phyloP scores from a whole-genome alignment of 169 alveolate genomes.

The Babesia ovata region DNA sequence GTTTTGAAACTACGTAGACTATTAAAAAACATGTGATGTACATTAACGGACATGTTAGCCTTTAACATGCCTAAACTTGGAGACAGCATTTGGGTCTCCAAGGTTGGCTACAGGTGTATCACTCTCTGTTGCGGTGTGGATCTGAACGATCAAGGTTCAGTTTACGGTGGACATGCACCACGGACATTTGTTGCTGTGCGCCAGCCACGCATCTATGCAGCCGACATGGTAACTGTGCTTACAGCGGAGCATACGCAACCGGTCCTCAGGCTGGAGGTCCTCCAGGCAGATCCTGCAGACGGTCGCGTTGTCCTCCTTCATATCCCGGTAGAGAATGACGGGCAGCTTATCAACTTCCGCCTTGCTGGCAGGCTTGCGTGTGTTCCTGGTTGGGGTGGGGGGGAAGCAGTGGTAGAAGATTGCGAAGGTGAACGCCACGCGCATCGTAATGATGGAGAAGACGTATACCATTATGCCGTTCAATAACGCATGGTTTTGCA shows the following conservation, averaged over 20 bases:
- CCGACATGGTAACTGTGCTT: slow-evolving; percentile 72
- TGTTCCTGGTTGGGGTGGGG: slow-evolving; percentile 18
- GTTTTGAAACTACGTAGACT: no score
- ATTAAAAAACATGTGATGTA: no score
- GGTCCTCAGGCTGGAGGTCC: slow-evolving; percentile 68
- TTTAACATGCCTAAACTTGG: no score
- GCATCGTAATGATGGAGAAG: slow-evolving; percentile 18
- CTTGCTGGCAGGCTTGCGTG: slow-evolving; percentile 45
- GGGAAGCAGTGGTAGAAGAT: slow-evolving; percentile 50
- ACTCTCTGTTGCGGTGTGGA: no score
- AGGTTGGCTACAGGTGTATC: no score
- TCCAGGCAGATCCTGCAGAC: slow-evolving; percentile 77
- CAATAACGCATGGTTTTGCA: slow-evolving; percentile 19
- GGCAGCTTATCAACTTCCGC: slow-evolving; percentile 47
- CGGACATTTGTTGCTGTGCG: slow-evolving; percentile 72
- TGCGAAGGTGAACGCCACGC: slow-evolving; percentile 42
- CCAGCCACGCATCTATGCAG: slow-evolving; percentile 77
- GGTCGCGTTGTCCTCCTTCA: slow-evolving; percentile 41
- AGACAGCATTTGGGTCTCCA: no score
- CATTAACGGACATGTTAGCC: no score
- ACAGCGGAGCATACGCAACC: slow-evolving; percentile 65
- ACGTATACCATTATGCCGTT: slow-evolving; percentile 37
- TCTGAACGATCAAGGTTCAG: not conserved
- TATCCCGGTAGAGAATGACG: slow-evolving; percentile 42
- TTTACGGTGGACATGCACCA: slow-evolving; percentile 60